Conservation (phyloP, 2,329 filamentous ascomycete genomes). For the Alternaria incomplexa region DNA sequence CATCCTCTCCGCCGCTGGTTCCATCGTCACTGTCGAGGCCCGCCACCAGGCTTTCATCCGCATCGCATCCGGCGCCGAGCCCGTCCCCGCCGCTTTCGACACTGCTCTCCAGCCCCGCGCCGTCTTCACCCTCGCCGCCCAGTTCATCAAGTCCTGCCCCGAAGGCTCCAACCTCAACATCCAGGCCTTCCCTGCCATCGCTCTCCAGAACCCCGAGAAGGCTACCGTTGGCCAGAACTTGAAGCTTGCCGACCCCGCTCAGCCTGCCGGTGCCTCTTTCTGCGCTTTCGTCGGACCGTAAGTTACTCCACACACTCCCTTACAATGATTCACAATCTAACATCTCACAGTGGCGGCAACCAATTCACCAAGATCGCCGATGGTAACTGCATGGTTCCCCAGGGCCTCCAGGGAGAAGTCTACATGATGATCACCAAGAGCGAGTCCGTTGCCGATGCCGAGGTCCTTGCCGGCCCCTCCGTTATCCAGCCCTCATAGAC, state of each 20-base stretch:
- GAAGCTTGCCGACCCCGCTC: constrained; percentile 44
- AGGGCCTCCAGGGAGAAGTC: constrained; percentile 66
- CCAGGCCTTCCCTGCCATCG: constrained; percentile 65
- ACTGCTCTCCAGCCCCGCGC: constrained; percentile 70
- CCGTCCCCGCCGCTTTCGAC: constrained; percentile 73
- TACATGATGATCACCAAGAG: constrained; percentile 70
- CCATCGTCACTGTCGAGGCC: constrained; percentile 75
- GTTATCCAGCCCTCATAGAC: constrained; percentile 49
- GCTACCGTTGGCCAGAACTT: constrained; percentile 48
- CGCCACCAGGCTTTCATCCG: constrained; percentile 78
- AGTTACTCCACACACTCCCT: constrained; percentile 38
- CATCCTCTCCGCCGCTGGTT: constrained; percentile 70
- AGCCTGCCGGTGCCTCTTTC: constrained; percentile 57
- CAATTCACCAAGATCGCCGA: constrained; percentile 64
- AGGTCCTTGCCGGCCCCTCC: constrained; percentile 65
- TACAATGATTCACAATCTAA: constrained; percentile 24
- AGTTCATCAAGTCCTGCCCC: constrained; percentile 75
- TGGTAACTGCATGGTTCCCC: constrained; percentile 66
- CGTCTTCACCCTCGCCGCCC: constrained; percentile 75
- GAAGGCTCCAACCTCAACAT: constrained; percentile 67
- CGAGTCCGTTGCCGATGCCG: constrained; percentile 46
- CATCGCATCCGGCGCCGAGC: constrained; percentile 61
- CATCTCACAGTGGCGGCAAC: constrained; percentile 36
- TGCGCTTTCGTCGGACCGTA: constrained; percentile 72
- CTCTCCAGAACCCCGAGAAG: constrained; percentile 60